Conservation (phyloP, 805 yeast species). For the Yueomyces sinensis region DNA sequence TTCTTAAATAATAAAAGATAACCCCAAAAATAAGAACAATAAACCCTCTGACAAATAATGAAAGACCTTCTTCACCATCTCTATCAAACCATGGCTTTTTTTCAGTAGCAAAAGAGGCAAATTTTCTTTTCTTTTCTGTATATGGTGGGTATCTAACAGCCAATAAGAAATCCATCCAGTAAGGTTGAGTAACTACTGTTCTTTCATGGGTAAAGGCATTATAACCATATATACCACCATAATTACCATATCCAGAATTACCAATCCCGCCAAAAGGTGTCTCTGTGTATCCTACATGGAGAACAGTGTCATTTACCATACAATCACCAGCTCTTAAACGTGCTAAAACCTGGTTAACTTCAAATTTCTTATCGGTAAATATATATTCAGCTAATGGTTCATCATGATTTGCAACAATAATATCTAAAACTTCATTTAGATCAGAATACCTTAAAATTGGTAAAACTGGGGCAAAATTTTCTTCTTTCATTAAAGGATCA, state of each 20-base stretch:
- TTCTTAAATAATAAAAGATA: background rate
- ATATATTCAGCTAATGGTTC: constrained; percentile 75
- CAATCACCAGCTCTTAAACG: constrained; percentile 61
- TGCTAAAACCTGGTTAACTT: constrained; percentile 35
- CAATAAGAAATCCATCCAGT: constrained; percentile 46
- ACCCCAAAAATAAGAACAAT: background rate
- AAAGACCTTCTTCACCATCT: constrained; percentile 19
- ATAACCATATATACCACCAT: constrained; percentile 63
- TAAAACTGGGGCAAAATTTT: constrained; percentile 75
- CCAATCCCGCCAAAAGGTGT: constrained; percentile 94
- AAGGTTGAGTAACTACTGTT: constrained; percentile 49
- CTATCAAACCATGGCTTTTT: constrained; percentile 26
- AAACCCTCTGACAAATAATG: background rate
- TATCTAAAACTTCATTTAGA: constrained; percentile 31
- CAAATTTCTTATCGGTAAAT: constrained; percentile 36
- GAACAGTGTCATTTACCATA: constrained; percentile 52
- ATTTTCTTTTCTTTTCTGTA: constrained; percentile 20
- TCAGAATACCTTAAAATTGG: constrained; percentile 50
- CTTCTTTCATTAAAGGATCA: constrained; percentile 63
- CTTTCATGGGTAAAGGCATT: constrained; percentile 69
- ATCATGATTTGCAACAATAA: constrained; percentile 39
- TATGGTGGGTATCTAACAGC: constrained; percentile 60
- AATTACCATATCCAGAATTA: constrained; percentile 65
- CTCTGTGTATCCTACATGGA: constrained; percentile 53
- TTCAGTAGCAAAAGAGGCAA: constrained; percentile 19